Conservation (phyloP, 805 yeast genomes). For the Teunomyces tritomae region DNA sequence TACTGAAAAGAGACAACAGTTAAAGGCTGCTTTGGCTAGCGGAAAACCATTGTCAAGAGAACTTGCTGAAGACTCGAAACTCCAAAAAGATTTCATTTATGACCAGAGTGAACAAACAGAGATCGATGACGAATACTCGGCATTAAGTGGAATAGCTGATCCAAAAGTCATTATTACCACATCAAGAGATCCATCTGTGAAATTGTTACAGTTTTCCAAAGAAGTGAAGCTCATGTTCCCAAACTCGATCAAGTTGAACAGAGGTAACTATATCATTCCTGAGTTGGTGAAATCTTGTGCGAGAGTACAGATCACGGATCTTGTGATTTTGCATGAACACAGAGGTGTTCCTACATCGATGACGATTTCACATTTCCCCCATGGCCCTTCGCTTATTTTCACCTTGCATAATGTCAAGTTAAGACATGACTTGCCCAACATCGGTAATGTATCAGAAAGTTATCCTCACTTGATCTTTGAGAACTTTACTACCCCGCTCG, state of each 20-base stretch:
- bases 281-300: constrained; percentile 82
- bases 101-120: constrained; percentile 73
- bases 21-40: constrained; percentile 83
- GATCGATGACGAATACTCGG: constrained; percentile 91
- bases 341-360: constrained; percentile 96
- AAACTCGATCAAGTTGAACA: constrained; percentile 79
- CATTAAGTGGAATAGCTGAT: constrained; percentile 81
- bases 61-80: constrained; percentile 76
- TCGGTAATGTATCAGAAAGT: constrained; percentile 87
- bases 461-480: constrained; percentile 94
- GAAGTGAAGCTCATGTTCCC: constrained; percentile 90
- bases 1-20: constrained; percentile 80
- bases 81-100: constrained; percentile 78
- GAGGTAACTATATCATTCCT: constrained; percentile 90
- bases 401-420: constrained; percentile 91
- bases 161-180: constrained; percentile 93
- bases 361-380: constrained; percentile 93
- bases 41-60: constrained; percentile 92
- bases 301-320: constrained; percentile 76
- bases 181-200: constrained; percentile 83
- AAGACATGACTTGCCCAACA: constrained; percentile 84
- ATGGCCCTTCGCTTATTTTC: constrained; percentile 95
- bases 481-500: constrained; percentile 77
- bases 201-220: constrained; percentile 86
- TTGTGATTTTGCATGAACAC: constrained; percentile 88